Evolutionary conservation across 1,284 basidiomycete species (phyloP), one percentile per base, ranked within the genome.

Genomic region (Sporisorium reilianum): DNA sequence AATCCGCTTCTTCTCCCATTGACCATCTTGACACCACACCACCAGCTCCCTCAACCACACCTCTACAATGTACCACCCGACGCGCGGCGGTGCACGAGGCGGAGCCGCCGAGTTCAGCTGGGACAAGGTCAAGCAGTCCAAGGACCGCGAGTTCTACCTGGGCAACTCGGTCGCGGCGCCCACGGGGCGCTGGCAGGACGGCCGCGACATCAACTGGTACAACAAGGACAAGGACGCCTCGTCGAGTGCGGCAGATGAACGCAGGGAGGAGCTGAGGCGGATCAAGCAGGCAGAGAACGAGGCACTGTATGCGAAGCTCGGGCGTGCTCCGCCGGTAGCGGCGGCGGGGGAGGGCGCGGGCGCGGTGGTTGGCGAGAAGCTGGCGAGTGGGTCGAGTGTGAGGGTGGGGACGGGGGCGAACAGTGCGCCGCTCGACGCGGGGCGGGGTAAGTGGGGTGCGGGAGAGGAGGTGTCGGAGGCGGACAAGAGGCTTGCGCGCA

Each of bases 181-280:
- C 14, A 79, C 77, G 5, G 83, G 83, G 2, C 74, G 83, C 11
- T 84, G 83, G 83, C 80, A 80, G 42, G 75, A 80, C 38, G 80
- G 80, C 18, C 62, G 76, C 18, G 83, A 84, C 59, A 81, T 84
- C 55, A 77, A 75, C 30, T 84, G 83, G 83, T 84, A 83, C 69
- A 84, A 80, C 72, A 81, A 79, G 40, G 80, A 80, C 44, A 63
- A 58, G 30, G 22, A 44, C 5, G 51, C 40, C 22, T 55, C 28
- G 22, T 42, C 53, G n/a, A 41, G 23, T 45, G 57, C 54, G 1
- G 69, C 64, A 0, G 78, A 82, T 28, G 55, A 63, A 45, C 46
- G 79, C n/a, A 36, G 75, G 23, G 61, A 78, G 40, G 83, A 84
- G 63, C 30, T 83, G 28, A 30, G 71, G 8, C 58, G 54, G 46